Base-by-base conservation (phyloP, 768 basidiomycete species). In the Boletus barrowsii region DNA sequence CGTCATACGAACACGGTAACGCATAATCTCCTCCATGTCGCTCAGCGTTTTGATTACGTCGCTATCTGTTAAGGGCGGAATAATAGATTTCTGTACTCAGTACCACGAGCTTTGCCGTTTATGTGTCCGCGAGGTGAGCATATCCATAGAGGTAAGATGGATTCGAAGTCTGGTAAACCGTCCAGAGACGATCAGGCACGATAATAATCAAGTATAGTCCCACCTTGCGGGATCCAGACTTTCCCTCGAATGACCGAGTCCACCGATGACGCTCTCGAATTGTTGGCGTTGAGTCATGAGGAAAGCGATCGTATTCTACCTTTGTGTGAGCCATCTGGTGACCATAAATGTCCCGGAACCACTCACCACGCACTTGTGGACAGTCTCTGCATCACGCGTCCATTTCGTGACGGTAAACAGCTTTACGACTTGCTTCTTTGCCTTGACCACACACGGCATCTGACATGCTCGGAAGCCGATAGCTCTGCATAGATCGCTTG, bases 61-160 rank as follows among this genome's bases (percentile, higher is more conserved):
- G n/a, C n/a, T n/a, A n/a, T n/a, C n/a, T 58, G 83, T 84, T 56
- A 94, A 66, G 8, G 83, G 86, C 10, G 79, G 73, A 59, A 89
- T 73, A 50, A 90, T 76, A 44, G 78, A 67, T 81, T 92, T 87
- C 90, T 92, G 57, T 26, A 56, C 49, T 56, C 55, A 57, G 43
- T 51, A 49, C 37, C 51, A 61, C 70, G 62, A 66, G 63, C 4
- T 4, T 24, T 58, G 43, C 42, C 92, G 79, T 37, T 83, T 76
- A 66, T 98, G 98, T 15, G 89, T 86, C 0, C 94, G 95, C 13
- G 84, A 86, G 2, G 89, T 89, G 32, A 97, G 77, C 51, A 98
- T 89, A 60, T 94, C 89, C 36, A 98, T 73, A 22, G 95, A 95
- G 1, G 93, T 96, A 5, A 94, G 79, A 22, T 95, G 93, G 72